Base-by-base conservation (phyloP, 192 early-diverging fungal species). In the Coemansia sp. region DNA sequence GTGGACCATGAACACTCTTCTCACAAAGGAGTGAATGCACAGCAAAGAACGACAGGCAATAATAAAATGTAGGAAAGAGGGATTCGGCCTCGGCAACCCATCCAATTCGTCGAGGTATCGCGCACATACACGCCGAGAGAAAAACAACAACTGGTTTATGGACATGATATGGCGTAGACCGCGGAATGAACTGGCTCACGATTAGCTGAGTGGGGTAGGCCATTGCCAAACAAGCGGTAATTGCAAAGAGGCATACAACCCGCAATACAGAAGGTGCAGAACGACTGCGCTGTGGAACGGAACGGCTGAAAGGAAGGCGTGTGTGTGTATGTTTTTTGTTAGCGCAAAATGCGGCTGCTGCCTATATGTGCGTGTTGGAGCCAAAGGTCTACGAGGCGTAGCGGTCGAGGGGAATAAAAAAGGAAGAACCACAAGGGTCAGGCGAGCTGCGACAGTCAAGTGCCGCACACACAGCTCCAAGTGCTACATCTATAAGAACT, bases 401-500 rank as follows among this genome's bases (percentile, higher is more conserved):
- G 39, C 25, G 48, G 66, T 29, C 53, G 39, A 59, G 44, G 31
- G 23, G 42, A 44, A 31, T 44, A 58, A n/a, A 58, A 58, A 21
- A n/a, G 55, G 25, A 58, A 31, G 15, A 15, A 17, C 27, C 29
- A 58, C 29, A 58, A 29, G 29, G 15, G 55, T 7, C 55, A 58
- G 55, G 55, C 55, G 29, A 32, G 55, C 55, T 29, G 29, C 55
- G 7, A 58, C 15, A 58, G 55, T 34, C 17, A 58, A 58, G 29
- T 51, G 50, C 50, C 21, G 50, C 50, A 51, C 50, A 51, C 21
- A 51, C 21, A 23, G 50, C 23, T 51, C 19, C 50, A 19, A 12
- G 50, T 17, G 31, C 55, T 34, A 58, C 55, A 58, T 58, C 55
- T 58, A 32, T 58, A 58, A 31, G 55, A 34, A n/a, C 29, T 10